phyloP scores from a whole-genome alignment of 2,329 filamentous ascomycete species.

The Parascedosporium putredinis region DNA sequence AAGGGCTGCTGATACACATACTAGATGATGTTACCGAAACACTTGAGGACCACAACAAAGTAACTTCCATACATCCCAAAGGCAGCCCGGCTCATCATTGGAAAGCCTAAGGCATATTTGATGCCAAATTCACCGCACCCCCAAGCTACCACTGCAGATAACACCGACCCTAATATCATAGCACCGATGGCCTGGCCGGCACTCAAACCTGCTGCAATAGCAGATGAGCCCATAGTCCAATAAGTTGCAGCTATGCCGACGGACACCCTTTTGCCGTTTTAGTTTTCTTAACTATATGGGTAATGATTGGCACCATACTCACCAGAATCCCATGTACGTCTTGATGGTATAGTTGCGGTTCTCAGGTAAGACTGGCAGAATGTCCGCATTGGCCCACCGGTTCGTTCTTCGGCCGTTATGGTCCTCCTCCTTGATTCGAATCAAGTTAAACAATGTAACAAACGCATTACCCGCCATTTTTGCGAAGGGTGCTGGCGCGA shows the following conservation, averaged over 20 bases:
- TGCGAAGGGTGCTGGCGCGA: not conserved
- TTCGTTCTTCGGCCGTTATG: not conserved
- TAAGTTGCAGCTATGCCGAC: not conserved
- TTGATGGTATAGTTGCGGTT: slow-evolving; percentile 12
- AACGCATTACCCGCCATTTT: not conserved
- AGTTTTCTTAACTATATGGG: not conserved
- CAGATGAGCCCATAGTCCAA: slow-evolving; percentile 14
- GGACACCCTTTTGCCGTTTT: not conserved
- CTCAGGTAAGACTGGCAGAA: slow-evolving; percentile 13
- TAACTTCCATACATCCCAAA: slow-evolving; percentile 19
- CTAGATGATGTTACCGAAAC: slow-evolving; percentile 16
- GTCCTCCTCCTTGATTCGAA: not conserved
- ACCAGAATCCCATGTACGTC: slow-evolving; percentile 13
- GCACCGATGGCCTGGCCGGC: slow-evolving; percentile 14
- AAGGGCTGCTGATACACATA: slow-evolving; percentile 4
- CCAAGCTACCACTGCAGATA: slow-evolving; percentile 13
- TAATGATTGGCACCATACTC: not conserved
- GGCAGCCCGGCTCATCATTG: slow-evolving; percentile 18
- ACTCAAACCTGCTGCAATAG: slow-evolving; percentile 14
- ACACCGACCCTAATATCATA: slow-evolving; percentile 13
- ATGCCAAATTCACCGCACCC: slow-evolving; percentile 15
- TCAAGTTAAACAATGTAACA: not conserved
- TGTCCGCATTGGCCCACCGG: slow-evolving; percentile 16
- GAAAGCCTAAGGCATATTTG: slow-evolving; percentile 17
- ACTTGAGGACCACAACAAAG: slow-evolving; percentile 17